Evolutionary conservation across 2,329 filamentous ascomycete species (phyloP), one percentile per base, ranked within the genome.

Genomic region (Fusarium graminum): DNA sequence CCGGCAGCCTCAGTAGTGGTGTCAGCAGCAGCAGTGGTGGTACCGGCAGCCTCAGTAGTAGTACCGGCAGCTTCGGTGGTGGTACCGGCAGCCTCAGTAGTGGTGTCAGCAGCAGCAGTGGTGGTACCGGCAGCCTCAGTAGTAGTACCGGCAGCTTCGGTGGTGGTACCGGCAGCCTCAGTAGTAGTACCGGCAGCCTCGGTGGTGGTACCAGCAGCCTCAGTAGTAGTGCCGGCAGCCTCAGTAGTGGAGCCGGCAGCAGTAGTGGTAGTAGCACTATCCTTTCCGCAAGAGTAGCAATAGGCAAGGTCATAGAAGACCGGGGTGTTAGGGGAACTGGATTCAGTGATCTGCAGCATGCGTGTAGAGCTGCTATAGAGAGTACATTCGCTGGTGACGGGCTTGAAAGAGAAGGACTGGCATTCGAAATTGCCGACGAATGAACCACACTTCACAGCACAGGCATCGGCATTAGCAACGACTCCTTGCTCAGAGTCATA

Each of bases 211-310:
- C 43, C 56, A 12, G 50, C 26, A 29, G 41, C 22, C 22, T 22
- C 41, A 2, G 50, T 59, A 6, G 55, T 59, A 1, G 51, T 32
- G 12, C 30, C 30, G 13, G 11, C 12, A 13, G 56, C 30, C 10
- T 42, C 52, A 1, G 56, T 38, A 8, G 54, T 58, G 4, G 52
- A 36, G 8, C 11, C 30, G 13, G 12, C 10, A 11, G 56, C 22
- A 16, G 29, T 36, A 7, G 54, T 57, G 11, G 54, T 57, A 8
- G 55, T 59, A 42, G n/a, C 10, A 60, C 14, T 45, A 13, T 12
- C 41, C 11, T 59, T 49, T 5, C 39, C n/a, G 4, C 59, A 62
- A 25, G 59, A 32, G 10, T 49, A 62, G 19, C 57, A 62, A 7
- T 9, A 7, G 2, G 34, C 13, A 9, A 44, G 4, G 25, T 57